phyloP scores from a whole-genome alignment of 169 alveolate species.

The Cryptosporidium ubiquitum region DNA sequence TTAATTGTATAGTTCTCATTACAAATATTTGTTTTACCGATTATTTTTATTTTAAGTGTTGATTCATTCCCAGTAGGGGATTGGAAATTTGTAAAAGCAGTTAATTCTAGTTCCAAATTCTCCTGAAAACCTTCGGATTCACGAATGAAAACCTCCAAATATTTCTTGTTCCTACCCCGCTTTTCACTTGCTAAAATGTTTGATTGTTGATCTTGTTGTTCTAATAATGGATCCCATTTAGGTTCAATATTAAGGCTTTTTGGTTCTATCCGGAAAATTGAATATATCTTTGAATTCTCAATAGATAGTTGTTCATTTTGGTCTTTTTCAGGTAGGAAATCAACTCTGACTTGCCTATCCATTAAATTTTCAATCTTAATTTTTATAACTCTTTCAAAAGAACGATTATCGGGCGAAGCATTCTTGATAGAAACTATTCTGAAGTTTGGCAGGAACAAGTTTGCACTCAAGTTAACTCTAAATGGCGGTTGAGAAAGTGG shows the following conservation, averaged over 20 bases:
- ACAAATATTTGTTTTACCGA: neutral
- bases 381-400: neutral
- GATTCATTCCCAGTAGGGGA: constrained; percentile 63
- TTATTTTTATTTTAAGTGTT: constrained; percentile 2
- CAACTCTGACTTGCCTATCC: constrained; percentile 38
- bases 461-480: constrained; percentile 66
- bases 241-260: constrained; percentile 16
- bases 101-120: constrained; percentile 4
- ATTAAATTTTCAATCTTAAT: constrained; percentile 31
- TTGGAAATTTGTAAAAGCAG: constrained; percentile 36
- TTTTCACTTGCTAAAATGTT: neutral
- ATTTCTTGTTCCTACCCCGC: constrained; percentile 21
- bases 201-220: constrained; percentile 40
- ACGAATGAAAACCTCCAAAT: neutral
- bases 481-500: constrained; percentile 75
- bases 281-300: neutral
- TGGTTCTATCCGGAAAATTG: constrained; percentile 39
- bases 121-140: neutral
- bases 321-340: constrained; percentile 3
- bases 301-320: neutral
- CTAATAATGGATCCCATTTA: constrained; percentile 68
- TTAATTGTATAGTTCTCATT: neutral
- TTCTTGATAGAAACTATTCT: constrained; percentile 8
- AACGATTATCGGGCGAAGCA: neutral
- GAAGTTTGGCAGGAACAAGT: constrained; percentile 48